Evolutionary conservation across 129 eudicot species (phyloP), one percentile per base, ranked within the genome.

Genomic region (Helianthus tuberosus): DNA sequence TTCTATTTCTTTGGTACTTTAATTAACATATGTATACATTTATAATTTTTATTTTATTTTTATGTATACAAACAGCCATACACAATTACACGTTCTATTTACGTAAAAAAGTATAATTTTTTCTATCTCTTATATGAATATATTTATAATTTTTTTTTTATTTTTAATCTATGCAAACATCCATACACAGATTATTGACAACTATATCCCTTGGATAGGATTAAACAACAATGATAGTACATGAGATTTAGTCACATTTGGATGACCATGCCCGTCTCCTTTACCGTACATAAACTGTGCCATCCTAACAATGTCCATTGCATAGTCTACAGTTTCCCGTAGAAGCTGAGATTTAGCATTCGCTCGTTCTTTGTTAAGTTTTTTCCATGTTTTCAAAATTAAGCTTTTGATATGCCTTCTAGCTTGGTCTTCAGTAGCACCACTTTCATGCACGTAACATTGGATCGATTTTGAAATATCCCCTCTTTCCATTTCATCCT

Each of bases 401-500:
- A 76, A 46, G 10, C 8, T 12, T 51, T 62, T 48, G 2, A 83
- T 49, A 65, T 79, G 75, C 15, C 48, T 65, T 58, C 81, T 69
- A 57, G 87, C 87, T 61, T 73, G 84, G 1, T 79, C 84, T 75
- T 78, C 78, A 0, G 75, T 51, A n/a, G 69, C 84, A 16, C 87
- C 81, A 54, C 20, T 71, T 52, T 83, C 84, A 23, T 71, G 55
- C 87, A 79, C 59, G 68, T 75, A 79, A 53, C 87, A 83, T 10
- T 79, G 87, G 43, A 83, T 71, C 32, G 87, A 66, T 62, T 79
- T 79, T 29, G 84, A 49, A 65, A 49, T 62, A 64, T 83, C 84
- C 11, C 84, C 84, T 83, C 81, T 83, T 68, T 50, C 29, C 68
- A 83, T 75, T 59, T 75, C 81, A 7, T 76, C 81, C 84, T 65